Evolutionary conservation across 495 filamentous ascomycete genomes (phyloP), one percentile per base, ranked within the genome.

Genomic region (Thozetella sp.): DNA sequence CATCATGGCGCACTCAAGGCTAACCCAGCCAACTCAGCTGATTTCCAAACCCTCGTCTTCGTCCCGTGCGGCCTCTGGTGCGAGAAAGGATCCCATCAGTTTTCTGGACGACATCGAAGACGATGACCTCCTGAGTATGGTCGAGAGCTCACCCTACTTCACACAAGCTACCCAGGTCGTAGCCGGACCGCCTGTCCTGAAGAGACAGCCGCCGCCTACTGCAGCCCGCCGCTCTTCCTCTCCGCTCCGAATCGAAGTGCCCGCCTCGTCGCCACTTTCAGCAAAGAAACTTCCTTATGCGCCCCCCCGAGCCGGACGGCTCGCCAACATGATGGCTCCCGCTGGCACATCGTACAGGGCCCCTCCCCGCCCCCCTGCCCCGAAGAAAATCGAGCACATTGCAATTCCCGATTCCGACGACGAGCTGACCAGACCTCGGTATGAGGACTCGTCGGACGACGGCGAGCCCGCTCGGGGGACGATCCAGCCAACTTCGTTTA

Each of bases 91-190:
- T n/a, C n/a, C n/a, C n/a, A n/a, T n/a, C n/a, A n/a, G n/a, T n/a
- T n/a, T 61, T 68, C 34, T 56, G 43, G 53, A 65, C 60, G 58
- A 63, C n/a, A 60, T 63, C 48, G 59, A 60, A 17, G 58, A 59
- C 34, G 65, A 68, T 24, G 60, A 71, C 4, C 19, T 62, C 3
- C 24, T 50, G 3, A 62, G 54, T 22, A 30, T 66, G 13, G 37
- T 69, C 20, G 53, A 63, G 2, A 46, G 66, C 17, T 74, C 71
- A 1, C 79, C 78, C 0, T 80, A 77, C 58, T 78, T 80, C 22
- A 82, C 78, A 0, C 79, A 93, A 63, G 87, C 91, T 0, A 94
- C 92, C 0, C 92, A 95, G 60, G 77, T 91, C 13, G 66, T 90
- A 40, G 48, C 57, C 9, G 63, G 64, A 0, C 63, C 53, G 9